phyloP scores from a whole-genome alignment of 192 early-diverging fungal genomes.

The Backusella morwellensis region DNA sequence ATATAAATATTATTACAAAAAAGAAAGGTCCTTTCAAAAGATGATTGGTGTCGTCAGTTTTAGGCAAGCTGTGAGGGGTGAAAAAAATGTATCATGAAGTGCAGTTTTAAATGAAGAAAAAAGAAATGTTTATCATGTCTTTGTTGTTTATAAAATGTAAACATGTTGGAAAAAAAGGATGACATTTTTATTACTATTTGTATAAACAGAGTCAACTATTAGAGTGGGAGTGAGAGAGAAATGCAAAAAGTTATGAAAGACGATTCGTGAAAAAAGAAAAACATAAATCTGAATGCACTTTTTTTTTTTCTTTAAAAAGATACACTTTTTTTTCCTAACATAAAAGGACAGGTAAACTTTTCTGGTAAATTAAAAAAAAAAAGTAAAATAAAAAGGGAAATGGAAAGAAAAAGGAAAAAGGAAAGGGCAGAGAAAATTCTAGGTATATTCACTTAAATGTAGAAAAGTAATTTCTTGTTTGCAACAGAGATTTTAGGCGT shows the following conservation, averaged over 20 bases:
- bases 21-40: neutral
- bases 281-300: neutral
- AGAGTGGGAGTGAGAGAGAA: neutral
- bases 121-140: neutral
- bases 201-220: neutral
- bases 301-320: no score
- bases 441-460: neutral
- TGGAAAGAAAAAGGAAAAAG: neutral
- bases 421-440: neutral
- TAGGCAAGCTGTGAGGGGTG: neutral
- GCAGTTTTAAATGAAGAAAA: neutral
- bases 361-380: neutral
- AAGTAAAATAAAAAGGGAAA: neutral
- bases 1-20: neutral
- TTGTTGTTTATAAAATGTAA: neutral
- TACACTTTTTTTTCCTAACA: neutral
- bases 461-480: neutral
- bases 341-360: neutral
- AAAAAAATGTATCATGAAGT: neutral
- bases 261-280: neutral
- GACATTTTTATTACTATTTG: neutral
- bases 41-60: slow-evolving; percentile 8
- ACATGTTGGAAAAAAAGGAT: neutral
- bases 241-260: neutral
- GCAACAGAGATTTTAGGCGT: neutral